phyloP scores from a whole-genome alignment of 2,329 filamentous ascomycete genomes.

The Hysterium pulicare region DNA sequence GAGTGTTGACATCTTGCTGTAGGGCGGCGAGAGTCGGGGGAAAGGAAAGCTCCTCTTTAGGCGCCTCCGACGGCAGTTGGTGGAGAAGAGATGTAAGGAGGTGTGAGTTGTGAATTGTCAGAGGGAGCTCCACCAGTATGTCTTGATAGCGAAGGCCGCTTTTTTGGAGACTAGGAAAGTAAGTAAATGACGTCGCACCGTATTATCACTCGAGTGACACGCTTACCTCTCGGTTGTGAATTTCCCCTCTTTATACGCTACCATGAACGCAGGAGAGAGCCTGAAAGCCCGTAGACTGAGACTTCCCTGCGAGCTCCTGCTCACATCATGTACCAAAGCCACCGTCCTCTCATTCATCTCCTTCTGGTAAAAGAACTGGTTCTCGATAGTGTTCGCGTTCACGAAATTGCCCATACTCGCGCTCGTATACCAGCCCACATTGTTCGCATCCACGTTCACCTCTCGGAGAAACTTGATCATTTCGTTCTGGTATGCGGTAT shows the following conservation, averaged over 20 bases:
- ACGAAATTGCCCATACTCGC: slow-evolving; percentile 98
- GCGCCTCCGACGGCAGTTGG: slow-evolving; percentile 71
- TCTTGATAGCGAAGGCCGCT: slow-evolving; percentile 91
- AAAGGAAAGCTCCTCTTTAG: slow-evolving; percentile 66
- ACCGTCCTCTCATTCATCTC: slow-evolving; percentile 82
- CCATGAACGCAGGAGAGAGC: slow-evolving; percentile 82
- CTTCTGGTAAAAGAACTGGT: slow-evolving; percentile 96
- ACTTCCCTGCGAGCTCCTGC: slow-evolving; percentile 87
- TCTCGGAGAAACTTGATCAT: slow-evolving; percentile 97
- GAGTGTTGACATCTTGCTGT: slow-evolving; percentile 59
- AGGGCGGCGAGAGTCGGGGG: slow-evolving; percentile 78
- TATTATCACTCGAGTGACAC: too few species aligned
- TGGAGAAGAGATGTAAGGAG: slow-evolving; percentile 93
- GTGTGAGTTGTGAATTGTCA: slow-evolving; percentile 93
- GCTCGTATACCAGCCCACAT: slow-evolving; percentile 97
- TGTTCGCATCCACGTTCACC: slow-evolving; percentile 98
- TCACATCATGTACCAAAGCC: slow-evolving; percentile 90
- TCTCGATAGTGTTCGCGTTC: slow-evolving; percentile 93
- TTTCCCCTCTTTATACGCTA: slow-evolving; percentile 92
- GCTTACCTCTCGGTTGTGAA: slow-evolving; percentile 92
- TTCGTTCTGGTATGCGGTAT: slow-evolving; percentile 83
- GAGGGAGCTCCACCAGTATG: slow-evolving; percentile 84
- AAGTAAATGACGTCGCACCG: too few species aligned
- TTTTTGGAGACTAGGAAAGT: slow-evolving; percentile 73
- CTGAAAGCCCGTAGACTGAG: slow-evolving; percentile 89